Evolutionary conservation across 179 eudicot species (phyloP).

Genomic region (Drosera spatulata): DNA sequence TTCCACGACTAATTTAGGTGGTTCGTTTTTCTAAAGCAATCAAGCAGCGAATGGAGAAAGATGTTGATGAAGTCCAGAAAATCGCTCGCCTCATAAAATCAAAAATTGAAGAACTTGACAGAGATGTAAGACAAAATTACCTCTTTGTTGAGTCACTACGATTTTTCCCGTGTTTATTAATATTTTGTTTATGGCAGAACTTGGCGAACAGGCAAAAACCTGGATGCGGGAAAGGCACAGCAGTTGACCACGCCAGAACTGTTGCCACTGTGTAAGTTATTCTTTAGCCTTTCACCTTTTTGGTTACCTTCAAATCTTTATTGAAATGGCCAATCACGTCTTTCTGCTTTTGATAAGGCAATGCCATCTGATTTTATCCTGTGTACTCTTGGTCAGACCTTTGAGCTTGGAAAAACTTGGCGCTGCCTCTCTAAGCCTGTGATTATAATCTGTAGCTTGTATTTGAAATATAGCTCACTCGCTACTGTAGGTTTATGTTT

Average conservation of each 20-base stretch:
- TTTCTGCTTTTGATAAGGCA: no score
- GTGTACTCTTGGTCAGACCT: no score
- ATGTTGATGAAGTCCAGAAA: constrained; percentile 91
- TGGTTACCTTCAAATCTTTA: no score
- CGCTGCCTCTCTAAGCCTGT: no score
- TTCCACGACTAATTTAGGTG: neutral
- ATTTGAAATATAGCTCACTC: no score
- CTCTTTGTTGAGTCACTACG: neutral
- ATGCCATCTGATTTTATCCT: no score
- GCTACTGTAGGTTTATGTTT: neutral
- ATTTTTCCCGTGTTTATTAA: constrained; percentile 2
- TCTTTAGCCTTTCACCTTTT: neutral
- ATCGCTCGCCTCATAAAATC: constrained; percentile 66
- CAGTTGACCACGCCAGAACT: constrained; percentile 88
- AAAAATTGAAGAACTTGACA: constrained; percentile 91
- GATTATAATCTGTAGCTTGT: no score
- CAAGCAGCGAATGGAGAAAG: constrained; percentile 97
- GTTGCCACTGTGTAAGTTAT: constrained; percentile 66
- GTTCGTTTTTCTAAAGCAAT: constrained; percentile 43
- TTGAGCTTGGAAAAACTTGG: no score
- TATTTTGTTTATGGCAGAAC: constrained; percentile 43
- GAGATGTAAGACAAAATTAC: constrained; percentile 43
- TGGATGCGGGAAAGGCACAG: constrained; percentile 96
- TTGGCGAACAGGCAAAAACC: constrained; percentile 77
- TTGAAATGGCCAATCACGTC: no score